A percentile compares a stretch with the other conserved stretches of the same genome.
Evolutionary conservation across 495 filamentous ascomycete genomes (phyloP).

Genomic region (Hypoxylon perforatum): DNA sequence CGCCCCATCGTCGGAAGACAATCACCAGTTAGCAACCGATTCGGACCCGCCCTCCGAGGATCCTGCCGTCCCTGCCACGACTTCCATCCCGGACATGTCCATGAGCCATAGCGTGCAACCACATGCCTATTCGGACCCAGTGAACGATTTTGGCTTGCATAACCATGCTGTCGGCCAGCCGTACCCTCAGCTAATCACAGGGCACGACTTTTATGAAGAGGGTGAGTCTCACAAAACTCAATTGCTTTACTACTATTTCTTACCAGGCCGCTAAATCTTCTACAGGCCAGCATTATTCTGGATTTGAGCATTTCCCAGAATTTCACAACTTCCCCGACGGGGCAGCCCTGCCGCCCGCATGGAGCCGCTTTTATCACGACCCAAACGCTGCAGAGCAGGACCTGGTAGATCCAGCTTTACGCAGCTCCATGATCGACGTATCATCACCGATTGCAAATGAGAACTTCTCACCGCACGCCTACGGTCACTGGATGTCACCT

Average conservation of each 20-base stretch:
- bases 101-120: slow-evolving; percentile 37
- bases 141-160: slow-evolving; percentile 39
- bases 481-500: slow-evolving; percentile 44
- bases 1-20: slow-evolving; percentile 44
- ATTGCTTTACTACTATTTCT: slow-evolving; percentile 15
- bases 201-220: slow-evolving; percentile 44
- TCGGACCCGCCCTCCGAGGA: slow-evolving; percentile 43
- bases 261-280: slow-evolving; percentile 25
- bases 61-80: slow-evolving; percentile 17
- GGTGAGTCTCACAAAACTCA: slow-evolving; percentile 34
- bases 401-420: slow-evolving; percentile 45
- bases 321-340: slow-evolving; percentile 34
- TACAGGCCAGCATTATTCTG: slow-evolving; percentile 43
- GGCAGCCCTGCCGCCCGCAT: slow-evolving; percentile 37
- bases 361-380: slow-evolving; percentile 40
- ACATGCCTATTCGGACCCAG: slow-evolving; percentile 37
- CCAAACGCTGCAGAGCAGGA: slow-evolving; percentile 38
- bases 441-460: slow-evolving; percentile 43
- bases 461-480: slow-evolving; percentile 38
- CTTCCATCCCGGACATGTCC: slow-evolving; percentile 38
- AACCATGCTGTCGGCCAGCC: slow-evolving; percentile 34
- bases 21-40: slow-evolving; percentile 43
- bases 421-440: slow-evolving; percentile 43
- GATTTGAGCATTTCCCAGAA: slow-evolving; percentile 45
- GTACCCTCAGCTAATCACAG: slow-evolving; percentile 39